A percentile compares a stretch with the other conserved stretches of the same genome.
phyloP scores from a whole-genome alignment of 371 early-diverging fungal genomes.

The Phascolomyces articulosus region DNA sequence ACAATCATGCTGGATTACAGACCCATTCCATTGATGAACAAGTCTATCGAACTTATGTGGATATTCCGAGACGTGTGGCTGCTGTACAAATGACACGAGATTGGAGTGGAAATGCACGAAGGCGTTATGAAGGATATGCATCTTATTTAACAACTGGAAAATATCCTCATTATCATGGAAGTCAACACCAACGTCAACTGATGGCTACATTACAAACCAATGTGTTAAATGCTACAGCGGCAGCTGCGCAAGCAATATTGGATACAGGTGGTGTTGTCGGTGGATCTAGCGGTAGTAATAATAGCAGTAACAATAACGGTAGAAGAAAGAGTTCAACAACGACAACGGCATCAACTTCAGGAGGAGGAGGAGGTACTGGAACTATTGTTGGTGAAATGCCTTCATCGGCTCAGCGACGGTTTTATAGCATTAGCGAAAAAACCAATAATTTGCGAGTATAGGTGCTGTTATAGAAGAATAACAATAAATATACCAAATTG shows the following conservation, averaged over 20 bases:
- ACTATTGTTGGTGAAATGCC: background rate
- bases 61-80: slow-evolving; percentile 50
- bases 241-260: slow-evolving; percentile 10
- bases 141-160: slow-evolving; percentile 42
- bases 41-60: slow-evolving; percentile 49
- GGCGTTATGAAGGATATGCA: slow-evolving; percentile 55
- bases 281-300: too few species aligned
- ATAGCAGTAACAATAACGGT: background rate
- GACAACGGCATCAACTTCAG: too few species aligned
- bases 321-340: background rate
- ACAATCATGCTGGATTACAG: slow-evolving; percentile 33
- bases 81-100: slow-evolving; percentile 42
- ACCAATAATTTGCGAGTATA: too few species aligned
- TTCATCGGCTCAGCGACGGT: background rate
- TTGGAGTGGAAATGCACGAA: slow-evolving; percentile 38
- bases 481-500: too few species aligned
- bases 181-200: slow-evolving; percentile 3
- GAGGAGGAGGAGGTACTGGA: background rate
- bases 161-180: slow-evolving; percentile 20
- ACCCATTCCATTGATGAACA: slow-evolving; percentile 45
- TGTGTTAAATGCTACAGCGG: slow-evolving; percentile 10
- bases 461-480: too few species aligned
- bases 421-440: too few species aligned
- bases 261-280: background rate
- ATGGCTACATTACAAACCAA: slow-evolving; percentile 9